Evolutionary conservation across 2,329 filamentous ascomycete genomes (phyloP), one percentile per base, ranked within the genome.

Genomic region (Zymoseptoria crescenta): DNA sequence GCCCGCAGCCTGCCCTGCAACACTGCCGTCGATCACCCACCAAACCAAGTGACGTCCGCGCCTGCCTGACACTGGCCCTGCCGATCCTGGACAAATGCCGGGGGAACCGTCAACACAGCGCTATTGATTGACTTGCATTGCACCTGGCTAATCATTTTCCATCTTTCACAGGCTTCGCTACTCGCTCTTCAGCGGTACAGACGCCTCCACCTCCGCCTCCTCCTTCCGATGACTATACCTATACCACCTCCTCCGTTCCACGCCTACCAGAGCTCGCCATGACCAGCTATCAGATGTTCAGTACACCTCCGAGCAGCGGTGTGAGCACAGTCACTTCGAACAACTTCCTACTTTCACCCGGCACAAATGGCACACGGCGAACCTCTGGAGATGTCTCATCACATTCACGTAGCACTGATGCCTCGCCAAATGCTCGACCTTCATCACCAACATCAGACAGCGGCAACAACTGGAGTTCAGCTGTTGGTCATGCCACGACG

Each of bases 401-500:
- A 24, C 41, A 49, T 10, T 30, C 52, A 9, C 56, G 56, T 49
- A 59, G 56, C 28, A 59, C 56, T 28, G 41, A 62, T 19, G 53
- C 59, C 13, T 58, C 62, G 27, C 56, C 61, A 20, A 54, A 58
- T 45, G 52, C 56, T 41, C 53, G 52, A 7, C 53, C 60, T 19
- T 30, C 63, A n/a, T 63, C 61, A 10, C 57, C 63, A 16, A 51
- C 55, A n/a, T 62, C 64, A 9, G 61, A 59, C 16, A 52, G 28
- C 27, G 55, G 57, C 19, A 59, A 61, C 29, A 52, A 56, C n/a
- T 87, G 85, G 83, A 86, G 87, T 68, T 84, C 84, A 29, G 85
- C 85, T 2, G 81, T 88, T 52, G 86, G 86, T 65, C 86, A 87
- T 69, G 86, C 86, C 6, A 85, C 84, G 2, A 75, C 87, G 2